phyloP scores from a whole-genome alignment of 2,329 filamentous ascomycete genomes.

The Beauveria australis region DNA sequence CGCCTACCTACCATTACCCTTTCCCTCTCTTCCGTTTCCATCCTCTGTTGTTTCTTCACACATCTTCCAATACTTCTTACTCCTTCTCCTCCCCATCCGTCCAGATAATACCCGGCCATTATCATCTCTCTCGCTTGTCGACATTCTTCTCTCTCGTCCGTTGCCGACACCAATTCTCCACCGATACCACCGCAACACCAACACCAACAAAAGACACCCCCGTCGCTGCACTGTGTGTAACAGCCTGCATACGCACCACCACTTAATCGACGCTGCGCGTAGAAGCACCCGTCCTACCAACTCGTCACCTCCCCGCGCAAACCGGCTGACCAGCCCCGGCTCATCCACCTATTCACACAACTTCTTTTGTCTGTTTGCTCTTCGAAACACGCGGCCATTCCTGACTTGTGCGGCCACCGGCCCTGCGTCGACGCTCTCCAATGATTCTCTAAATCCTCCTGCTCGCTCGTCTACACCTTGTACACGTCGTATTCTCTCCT shows the following conservation, averaged over 20 bases:
- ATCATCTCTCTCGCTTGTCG: conserved; percentile 1
- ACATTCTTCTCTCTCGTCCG: neutral
- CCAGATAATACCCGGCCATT: neutral
- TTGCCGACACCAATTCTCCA: neutral
- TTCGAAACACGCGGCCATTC: neutral
- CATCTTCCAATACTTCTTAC: neutral
- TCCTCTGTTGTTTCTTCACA: neutral
- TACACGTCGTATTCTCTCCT: neutral
- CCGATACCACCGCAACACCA: neutral
- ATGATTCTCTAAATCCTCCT: conserved; percentile 9
- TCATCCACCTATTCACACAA: neutral
- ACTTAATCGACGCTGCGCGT: neutral
- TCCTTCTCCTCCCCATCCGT: neutral
- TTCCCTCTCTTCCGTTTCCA: neutral
- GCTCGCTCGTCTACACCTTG: neutral
- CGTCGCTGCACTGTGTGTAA: conserved; percentile 4
- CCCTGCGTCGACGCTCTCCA: conserved; percentile 2
- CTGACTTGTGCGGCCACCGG: neutral
- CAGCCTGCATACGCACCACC: conserved; percentile 1
- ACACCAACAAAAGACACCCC: neutral
- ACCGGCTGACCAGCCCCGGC: neutral
- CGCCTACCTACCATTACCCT: neutral
- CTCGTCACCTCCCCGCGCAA: neutral
- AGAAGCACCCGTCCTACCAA: neutral
- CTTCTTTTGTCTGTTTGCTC: neutral